Base-by-base conservation (phyloP, 495 filamentous ascomycete genomes). In the Penicillium roqueforti region DNA sequence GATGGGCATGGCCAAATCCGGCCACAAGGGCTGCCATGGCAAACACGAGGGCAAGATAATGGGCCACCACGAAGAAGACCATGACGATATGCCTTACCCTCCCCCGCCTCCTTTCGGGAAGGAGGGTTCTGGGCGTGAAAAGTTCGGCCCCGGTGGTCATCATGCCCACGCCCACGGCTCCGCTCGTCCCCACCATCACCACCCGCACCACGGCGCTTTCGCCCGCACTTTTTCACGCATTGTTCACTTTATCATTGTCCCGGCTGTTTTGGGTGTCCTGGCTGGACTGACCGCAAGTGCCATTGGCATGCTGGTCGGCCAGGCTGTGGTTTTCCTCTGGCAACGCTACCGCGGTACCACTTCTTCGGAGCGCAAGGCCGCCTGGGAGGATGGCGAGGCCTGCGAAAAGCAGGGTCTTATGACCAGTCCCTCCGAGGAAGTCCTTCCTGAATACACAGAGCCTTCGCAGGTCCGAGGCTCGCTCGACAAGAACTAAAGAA, bases 281-380 rank as follows among this genome's bases (percentile, higher is more conserved):
- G 77, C 77, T 40, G 78, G 78, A 38, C 59, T 81, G 51, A 67
- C 70, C 5, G 77, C 78, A 36, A 76, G 75, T 49, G 76, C 74
- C n/a, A 60, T 81, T 29, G 78, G 78, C 43, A 81, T 80, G 77
- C 58, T 80, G 32, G 69, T 80, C 16, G 78, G 78, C 37, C 76
- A 81, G 63, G 51, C 69, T 14, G 67, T 76, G 28, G 67, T 80
- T 20, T 80, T 74, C 65, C 25, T 80, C 45, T 81, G 78, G 78
- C 68, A 69, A 45, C 73, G 75, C 38, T 71, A 70, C 60, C 71
- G 74, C 52, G 71, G 68, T 39, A 55, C 61, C 48, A 56, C 61
- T 29, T 43, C 57, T 18, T 54, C 67, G 45, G 64, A 67, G 34
- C 62, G 69, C 34, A 58, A 56, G 51, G 63, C 65, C 45, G 65